Base-by-base conservation (phyloP, 345 rosid genomes). In the Aquilaria malaccensis region DNA sequence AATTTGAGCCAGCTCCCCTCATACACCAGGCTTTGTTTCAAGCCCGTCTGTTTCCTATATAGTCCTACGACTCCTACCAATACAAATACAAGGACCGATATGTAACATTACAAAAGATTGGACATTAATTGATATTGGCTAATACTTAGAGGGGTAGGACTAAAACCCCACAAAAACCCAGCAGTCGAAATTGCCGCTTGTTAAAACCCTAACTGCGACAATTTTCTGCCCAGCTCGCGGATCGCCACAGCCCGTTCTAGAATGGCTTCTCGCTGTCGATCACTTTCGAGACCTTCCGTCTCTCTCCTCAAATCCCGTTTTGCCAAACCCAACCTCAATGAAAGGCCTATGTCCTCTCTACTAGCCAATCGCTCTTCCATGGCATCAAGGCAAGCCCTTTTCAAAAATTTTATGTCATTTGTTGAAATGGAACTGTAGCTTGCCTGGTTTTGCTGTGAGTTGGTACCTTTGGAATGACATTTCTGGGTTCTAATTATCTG, bases 201-300 rank as follows among this genome's bases (percentile, higher is more conserved):
- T 2, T 30, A 54, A 69, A 72, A 63, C 69, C 76, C 76, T 58
- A 47, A 49, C 31, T 51, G 67, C 58, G 48, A 29, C 59, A 49
- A 37, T 0, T 64, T 48, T 50, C 46, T 22, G 7, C 13, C 46
- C 12, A 22, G 22, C 1, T 22, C 22, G 22, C 22, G 1, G 22
- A 22, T 60, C 7, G 9, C 50, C 52, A 15, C 43, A 37, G 11
- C 30, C 58, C 6, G 45, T 52, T 13, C 50, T 13, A 49, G 67
- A 72, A 83, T 92, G 98, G 98, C 96, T 50, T 81, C 80, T 55
- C 85, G 93, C 46, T 83, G 68, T 69, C 72, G 96, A 74, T 81
- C 98, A 56, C 64, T 87, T 22, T 75, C 86, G 14, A 89, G 70
- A 64, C 82, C 96, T 41, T 59, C 86, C 46, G 32, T 77, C 15